Conservation (phyloP, 352 stramenopile genomes). For the Globisporangium mamillatum region DNA sequence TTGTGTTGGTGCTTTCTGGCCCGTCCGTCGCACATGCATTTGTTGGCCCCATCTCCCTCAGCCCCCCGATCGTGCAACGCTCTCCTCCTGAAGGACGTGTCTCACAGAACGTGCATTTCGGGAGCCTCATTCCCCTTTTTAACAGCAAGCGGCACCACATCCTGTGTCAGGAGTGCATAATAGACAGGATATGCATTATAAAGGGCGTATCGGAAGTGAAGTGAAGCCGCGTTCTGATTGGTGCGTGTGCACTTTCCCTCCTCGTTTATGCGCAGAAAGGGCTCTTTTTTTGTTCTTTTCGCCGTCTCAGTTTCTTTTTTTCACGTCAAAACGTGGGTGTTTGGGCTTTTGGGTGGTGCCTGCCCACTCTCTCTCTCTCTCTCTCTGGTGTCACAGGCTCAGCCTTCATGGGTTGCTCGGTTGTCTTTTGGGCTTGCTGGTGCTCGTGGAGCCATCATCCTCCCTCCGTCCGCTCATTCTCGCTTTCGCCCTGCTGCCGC, state of each 20-base stretch:
- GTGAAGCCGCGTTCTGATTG: conserved; percentile 5
- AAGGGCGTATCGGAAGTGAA: not conserved
- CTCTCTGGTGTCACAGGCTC: conserved; percentile 6
- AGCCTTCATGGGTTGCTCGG: not conserved
- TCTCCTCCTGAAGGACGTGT: conserved; percentile 13
- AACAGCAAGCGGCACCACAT: not conserved
- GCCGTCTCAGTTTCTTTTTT: conserved; percentile 22
- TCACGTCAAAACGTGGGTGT: not conserved
- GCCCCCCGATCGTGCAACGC: conserved; percentile 6
- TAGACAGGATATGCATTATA: not conserved
- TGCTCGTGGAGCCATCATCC: conserved; percentile 14
- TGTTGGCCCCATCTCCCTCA: not conserved
- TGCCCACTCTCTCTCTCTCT: conserved; percentile 3
- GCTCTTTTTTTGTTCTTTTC: not conserved
- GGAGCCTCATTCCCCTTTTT: not conserved
- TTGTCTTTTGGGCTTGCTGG: conserved; percentile 3
- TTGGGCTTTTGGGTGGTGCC: not conserved
- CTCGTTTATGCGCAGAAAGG: not conserved
- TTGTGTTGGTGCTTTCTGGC: conserved; percentile 4
- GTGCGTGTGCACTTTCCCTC: not conserved
- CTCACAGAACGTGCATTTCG: conserved; percentile 2
- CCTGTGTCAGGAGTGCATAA: not conserved
- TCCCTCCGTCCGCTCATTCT: conserved; percentile 12
- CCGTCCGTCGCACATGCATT: conserved; percentile 9
- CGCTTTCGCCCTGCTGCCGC: conserved; percentile 17